Conservation (phyloP, 805 yeast genomes). For the Teunomyces panamensis region DNA sequence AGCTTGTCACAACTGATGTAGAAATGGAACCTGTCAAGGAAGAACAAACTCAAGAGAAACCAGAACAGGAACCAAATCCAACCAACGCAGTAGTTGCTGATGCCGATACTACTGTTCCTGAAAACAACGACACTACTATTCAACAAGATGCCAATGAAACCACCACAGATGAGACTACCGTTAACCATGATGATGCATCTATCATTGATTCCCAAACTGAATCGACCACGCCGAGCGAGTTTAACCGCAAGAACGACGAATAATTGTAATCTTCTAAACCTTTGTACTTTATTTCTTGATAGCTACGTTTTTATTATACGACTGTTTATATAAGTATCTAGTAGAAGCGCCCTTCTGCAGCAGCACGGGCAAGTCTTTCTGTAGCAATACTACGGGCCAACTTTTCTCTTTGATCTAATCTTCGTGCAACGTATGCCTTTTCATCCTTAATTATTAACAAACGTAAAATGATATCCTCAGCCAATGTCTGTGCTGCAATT, state of each 20-base stretch:
- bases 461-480: conserved; percentile 72
- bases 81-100: conserved; percentile 18
- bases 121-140: conserved; percentile 45
- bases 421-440: conserved; percentile 51
- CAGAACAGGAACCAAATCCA: not conserved
- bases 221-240: conserved; percentile 5
- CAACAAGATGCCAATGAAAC: conserved; percentile 50
- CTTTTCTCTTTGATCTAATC: conserved; percentile 61
- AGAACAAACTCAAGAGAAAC: not conserved
- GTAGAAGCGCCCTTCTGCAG: conserved; percentile 38
- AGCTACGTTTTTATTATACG: not conserved
- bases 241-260: conserved; percentile 5
- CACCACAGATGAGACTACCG: conserved; percentile 39
- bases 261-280: not conserved
- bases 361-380: conserved; percentile 48
- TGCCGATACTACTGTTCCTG: conserved; percentile 49
- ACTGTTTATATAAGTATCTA: not conserved
- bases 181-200: conserved; percentile 25
- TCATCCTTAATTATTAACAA: conserved; percentile 67
- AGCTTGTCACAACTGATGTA: conserved; percentile 3
- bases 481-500: conserved; percentile 37
- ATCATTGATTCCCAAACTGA: conserved; percentile 15
- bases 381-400: conserved; percentile 55
- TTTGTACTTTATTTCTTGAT: conserved; percentile 1
- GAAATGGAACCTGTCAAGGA: conserved; percentile 6